Base-by-base conservation (phyloP, 768 basidiomycete species). In the Tephrocybe rancida region DNA sequence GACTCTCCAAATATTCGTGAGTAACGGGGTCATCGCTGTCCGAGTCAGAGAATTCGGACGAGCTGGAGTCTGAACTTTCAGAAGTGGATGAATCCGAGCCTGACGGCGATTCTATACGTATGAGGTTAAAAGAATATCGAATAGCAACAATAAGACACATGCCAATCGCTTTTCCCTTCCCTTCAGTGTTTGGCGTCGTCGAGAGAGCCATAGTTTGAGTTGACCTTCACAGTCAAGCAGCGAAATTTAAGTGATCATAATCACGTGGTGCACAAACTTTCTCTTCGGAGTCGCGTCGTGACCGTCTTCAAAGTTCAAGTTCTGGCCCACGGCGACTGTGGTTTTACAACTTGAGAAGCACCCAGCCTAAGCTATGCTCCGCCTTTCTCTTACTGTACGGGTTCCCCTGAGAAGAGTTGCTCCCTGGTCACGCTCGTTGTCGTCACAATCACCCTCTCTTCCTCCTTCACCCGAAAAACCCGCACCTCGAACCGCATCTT, bases 401-500 rank as follows among this genome's bases (percentile, higher is more conserved):
- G 27, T 32, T 18, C 48, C 56, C 10, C 42, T 58, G 22, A 46
- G 13, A 19, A 58, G 38, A 21, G 25, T 30, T 14, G 8, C 22
- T 3, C 42, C n/a, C 8, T 38, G 37, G 2, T n/a, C 41, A 26
- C 59, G 61, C 26, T 48, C 10, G 16, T 54, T 65, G 37, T 63
- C 64, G 39, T 62, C 68, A 22, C 64, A 70, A 44, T 55, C 52
- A 8, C 42, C 52, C 29, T 38, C 58, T 9, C 30, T 22, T 5
- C 37, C 54, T 5, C 25, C 56, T 4, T 30, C 61, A 3, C 30
- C 52, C 2, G 50, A 59, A 35, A 44, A 50, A 26, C 14, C 44
- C 13, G 60, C 72, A 24, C 56, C 70, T 13, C 68, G 72, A 53
- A 90, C 87, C 5, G 79, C 94, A 0, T 96, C 97, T 29, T 99